These are phyloP conservation scores for Didymella glomerata DNA, from an alignment of 2,329 filamentous ascomycete genomes.

Conservation along the genomic window DNA sequence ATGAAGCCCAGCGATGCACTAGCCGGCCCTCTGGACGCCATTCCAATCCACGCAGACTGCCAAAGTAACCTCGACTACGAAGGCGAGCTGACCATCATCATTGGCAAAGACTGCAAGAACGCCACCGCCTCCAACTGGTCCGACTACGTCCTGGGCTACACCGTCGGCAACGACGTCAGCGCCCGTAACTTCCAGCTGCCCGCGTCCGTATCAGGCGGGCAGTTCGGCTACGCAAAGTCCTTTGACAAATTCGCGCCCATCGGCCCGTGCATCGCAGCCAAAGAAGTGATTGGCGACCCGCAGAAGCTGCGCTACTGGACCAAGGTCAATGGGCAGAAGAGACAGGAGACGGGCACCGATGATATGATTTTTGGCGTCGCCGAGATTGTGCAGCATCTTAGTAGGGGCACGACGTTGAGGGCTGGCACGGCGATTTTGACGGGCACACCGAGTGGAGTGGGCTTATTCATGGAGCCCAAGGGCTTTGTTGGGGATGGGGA, in stretches of 20 bases:
- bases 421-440: conserved; percentile 61
- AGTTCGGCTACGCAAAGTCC: conserved; percentile 55
- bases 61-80: conserved; percentile 50
- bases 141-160: conserved; percentile 70
- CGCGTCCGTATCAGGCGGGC: conserved; percentile 43
- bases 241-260: conserved; percentile 58
- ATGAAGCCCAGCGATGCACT: conserved; percentile 49
- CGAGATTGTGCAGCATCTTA: conserved; percentile 56
- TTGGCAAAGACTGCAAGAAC: conserved; percentile 48
- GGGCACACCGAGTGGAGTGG: conserved; percentile 57
- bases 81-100: conserved; percentile 50
- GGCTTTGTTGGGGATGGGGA: conserved; percentile 49
- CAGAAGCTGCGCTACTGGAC: conserved; percentile 49
- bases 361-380: conserved; percentile 59
- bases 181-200: conserved; percentile 62
- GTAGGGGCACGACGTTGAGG: conserved; percentile 57
- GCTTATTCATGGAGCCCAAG: conserved; percentile 51
- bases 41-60: conserved; percentile 44
- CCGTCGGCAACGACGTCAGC: conserved; percentile 69
- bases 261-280: conserved; percentile 52
- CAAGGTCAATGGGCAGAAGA: conserved; percentile 55
- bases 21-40: conserved; percentile 41
- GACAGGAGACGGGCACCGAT: conserved; percentile 54
- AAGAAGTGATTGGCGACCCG: conserved; percentile 44
- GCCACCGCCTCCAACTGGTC: conserved; percentile 62